Evolutionary conservation across 2,329 filamentous ascomycete species (phyloP).

Genomic region (Penicillium hesseltinei): DNA sequence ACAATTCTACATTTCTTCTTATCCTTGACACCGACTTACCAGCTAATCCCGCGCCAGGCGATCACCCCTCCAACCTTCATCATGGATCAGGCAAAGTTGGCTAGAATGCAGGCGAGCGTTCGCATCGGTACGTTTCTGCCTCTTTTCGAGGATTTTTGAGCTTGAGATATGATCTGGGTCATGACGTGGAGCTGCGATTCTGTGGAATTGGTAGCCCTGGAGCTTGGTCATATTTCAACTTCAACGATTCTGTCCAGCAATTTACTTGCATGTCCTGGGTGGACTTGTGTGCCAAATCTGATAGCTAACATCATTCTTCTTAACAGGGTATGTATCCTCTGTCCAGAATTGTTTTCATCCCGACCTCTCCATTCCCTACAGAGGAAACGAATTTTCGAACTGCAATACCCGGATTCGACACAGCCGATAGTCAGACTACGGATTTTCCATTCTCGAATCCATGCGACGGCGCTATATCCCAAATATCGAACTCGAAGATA

Average conservation of each 20-base stretch:
- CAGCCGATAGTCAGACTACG: background rate
- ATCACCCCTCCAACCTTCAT: slow-evolving; percentile 37
- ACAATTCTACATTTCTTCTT: background rate
- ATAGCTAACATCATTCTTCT: slow-evolving; percentile 19
- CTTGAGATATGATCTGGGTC: background rate
- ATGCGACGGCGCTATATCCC: background rate
- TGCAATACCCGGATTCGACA: background rate
- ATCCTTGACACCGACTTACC: slow-evolving; percentile 7
- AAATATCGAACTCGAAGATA: background rate
- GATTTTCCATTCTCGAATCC: background rate
- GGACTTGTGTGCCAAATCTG: background rate
- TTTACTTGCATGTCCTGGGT: background rate
- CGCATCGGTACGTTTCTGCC: slow-evolving; percentile 64
- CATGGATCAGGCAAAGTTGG: slow-evolving; percentile 67
- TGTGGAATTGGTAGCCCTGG: slow-evolving; percentile 5
- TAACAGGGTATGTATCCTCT: slow-evolving; percentile 29
- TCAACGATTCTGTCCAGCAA: background rate
- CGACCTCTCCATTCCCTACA: background rate
- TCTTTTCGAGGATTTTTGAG: background rate
- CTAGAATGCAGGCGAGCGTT: slow-evolving; percentile 64
- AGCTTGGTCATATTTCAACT: slow-evolving; percentile 4
- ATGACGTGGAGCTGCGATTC: slow-evolving; percentile 12
- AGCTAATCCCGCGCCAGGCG: slow-evolving; percentile 18
- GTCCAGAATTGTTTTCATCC: background rate
- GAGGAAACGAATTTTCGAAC: slow-evolving; percentile 2